phyloP scores from a whole-genome alignment of 306 rosid genomes.

The Glycine latifolia region DNA sequence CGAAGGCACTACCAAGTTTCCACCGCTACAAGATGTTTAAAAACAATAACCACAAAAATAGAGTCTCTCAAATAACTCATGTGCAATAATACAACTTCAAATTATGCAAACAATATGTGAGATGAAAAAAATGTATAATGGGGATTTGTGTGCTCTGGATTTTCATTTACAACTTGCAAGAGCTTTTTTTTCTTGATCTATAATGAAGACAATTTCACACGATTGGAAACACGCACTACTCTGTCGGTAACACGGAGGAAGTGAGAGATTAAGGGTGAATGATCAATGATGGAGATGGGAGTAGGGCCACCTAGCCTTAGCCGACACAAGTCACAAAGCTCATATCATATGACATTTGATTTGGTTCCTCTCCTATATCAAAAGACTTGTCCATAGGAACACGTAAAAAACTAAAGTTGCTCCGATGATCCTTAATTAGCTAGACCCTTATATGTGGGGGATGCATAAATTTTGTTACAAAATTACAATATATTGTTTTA shows the following conservation, averaged over 20 bases:
- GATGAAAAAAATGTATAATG: neutral
- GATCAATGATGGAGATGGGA: constrained; percentile 20
- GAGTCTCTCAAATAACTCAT: neutral
- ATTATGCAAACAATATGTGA: constrained; percentile 37
- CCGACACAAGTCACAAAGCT: constrained; percentile 65
- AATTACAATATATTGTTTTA: neutral
- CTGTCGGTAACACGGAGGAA: constrained; percentile 63
- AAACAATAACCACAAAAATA: constrained; percentile 14
- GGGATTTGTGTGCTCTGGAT: constrained; percentile 18
- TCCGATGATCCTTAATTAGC: neutral
- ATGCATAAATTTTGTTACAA: neutral
- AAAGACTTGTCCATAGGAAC: neutral
- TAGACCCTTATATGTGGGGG: neutral
- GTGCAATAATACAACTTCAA: constrained; percentile 8
- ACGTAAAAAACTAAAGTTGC: neutral
- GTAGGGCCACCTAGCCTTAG: constrained; percentile 53
- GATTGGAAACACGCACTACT: constrained; percentile 46
- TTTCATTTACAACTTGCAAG: constrained; percentile 7
- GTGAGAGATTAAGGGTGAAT: neutral
- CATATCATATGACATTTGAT: constrained; percentile 27
- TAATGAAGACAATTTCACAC: constrained; percentile 35
- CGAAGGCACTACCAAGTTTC: constrained; percentile 13
- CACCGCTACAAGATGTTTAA: constrained; percentile 20
- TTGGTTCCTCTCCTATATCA: constrained; percentile 33
- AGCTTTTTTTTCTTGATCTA: constrained; percentile 47